A percentile compares a stretch with the other conserved stretches of the same genome.
Conservation (phyloP, 805 yeast species). For the Kurtzmaniella cleridarum region DNA sequence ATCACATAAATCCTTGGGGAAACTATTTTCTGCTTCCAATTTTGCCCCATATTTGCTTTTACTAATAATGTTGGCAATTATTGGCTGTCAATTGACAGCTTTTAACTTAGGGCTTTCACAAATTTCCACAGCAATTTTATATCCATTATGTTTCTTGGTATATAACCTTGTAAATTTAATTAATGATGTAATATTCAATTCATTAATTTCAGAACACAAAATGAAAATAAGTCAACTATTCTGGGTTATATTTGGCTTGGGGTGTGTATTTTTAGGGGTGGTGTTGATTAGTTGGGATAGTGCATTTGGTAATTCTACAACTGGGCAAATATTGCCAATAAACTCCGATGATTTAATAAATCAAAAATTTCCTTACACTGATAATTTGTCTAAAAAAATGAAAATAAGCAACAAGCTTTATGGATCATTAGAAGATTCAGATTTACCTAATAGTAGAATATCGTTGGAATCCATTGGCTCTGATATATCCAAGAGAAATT, state of each 20-base stretch:
- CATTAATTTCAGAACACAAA: constrained; percentile 42
- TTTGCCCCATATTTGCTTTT: constrained; percentile 41
- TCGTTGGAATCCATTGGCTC: constrained; percentile 2
- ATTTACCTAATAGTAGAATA: constrained; percentile 1
- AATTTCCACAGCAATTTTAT: constrained; percentile 70
- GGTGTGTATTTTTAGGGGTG: constrained; percentile 63
- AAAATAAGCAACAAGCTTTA: constrained; percentile 4
- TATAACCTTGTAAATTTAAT: constrained; percentile 61
- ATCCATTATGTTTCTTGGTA: constrained; percentile 81
- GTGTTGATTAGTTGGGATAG: constrained; percentile 54
- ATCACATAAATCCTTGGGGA: constrained; percentile 14
- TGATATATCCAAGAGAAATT: constrained; percentile 22
- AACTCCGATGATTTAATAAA: constrained; percentile 10
- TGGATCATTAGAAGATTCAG: constrained; percentile 5
- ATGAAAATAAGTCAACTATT: constrained; percentile 45
- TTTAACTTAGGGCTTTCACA: constrained; percentile 68
- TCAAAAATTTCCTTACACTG: constrained; percentile 12
- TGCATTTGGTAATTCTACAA: constrained; percentile 16
- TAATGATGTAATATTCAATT: constrained; percentile 51
- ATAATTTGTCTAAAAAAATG: constrained; percentile 3
- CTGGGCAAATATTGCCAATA: constrained; percentile 4
- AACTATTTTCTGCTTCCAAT: constrained; percentile 15
- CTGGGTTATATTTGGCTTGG: constrained; percentile 40
- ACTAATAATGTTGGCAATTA: constrained; percentile 50
- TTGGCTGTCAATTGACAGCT: constrained; percentile 65